Base-by-base conservation (phyloP, 2,329 filamentous ascomycete species). In the Pseudopyricularia cyperi region DNA sequence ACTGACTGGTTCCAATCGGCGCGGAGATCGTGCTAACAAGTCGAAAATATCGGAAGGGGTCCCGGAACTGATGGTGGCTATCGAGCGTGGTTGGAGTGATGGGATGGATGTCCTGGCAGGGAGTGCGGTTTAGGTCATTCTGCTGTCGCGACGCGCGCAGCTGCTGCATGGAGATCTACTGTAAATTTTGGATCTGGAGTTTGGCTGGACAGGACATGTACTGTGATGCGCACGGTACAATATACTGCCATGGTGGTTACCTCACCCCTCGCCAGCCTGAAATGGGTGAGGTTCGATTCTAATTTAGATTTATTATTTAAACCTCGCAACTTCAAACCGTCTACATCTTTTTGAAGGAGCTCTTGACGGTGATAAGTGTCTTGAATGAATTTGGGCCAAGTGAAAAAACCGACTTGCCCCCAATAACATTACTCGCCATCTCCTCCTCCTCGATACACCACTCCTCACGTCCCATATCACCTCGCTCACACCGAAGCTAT, bases 401-500 rank as follows among this genome's bases (percentile, higher is more conserved):
- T n/a, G n/a, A n/a, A n/a, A n/a, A n/a, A n/a, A n/a, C n/a, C n/a
- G n/a, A n/a, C n/a, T n/a, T n/a, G n/a, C n/a, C n/a, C 4, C 24
- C 39, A 30, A 30, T 9, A 9, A 9, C 28, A 30, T 9, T 9
- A 30, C 28, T 30, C 9, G 9, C 9, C 28, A 4, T 1, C 22
- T 44, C 7, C 15, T 2, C 7, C 3, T 26, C 19, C 24, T 26
- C 22, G 22, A 19, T n/a, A n/a, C n/a, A n/a, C 19, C 22, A 9
- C 24, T 4, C 22, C 19, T 24, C 39, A 15, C 39, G 11, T 11
- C 22, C 11, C 15, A 44, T 7, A 44, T 4, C 9, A 30, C 9
- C 9, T 30, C 28, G 14, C 22, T 2, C 22, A 44, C 7, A 14
- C 39, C 11, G 6, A 44, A 44, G 22, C 19, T 12, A 64, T 64